Conservation (phyloP, 176 grass and related monocot genomes). For the Zea mays region Zm-B73-REFERENCE-NAM-5.0 NC_050101.1:59484001-59484500, state of each 20-base stretch:
- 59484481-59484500: conserved; percentile 69
- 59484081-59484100: conserved; percentile 26
- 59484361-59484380: conserved; percentile 37
- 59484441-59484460: conserved; percentile 58
- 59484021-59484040: conserved; percentile 37
- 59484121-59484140: conserved; percentile 38
- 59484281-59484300: conserved; percentile 56
- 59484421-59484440: conserved; percentile 43
- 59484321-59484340: conserved; percentile 10
- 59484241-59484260: conserved; percentile 57
- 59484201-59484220: conserved; percentile 56
- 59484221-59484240: conserved; percentile 66
- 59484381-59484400: conserved; percentile 39
- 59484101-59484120: conserved; percentile 32
- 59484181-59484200: conserved; percentile 43
- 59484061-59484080: conserved; percentile 35
- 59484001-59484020: conserved; percentile 36
- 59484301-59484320: conserved; percentile 51
- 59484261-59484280: conserved; percentile 34
- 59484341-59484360: conserved; percentile 21
- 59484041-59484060: conserved; percentile 37
- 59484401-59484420: conserved; percentile 45
- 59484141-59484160: conserved; percentile 44
- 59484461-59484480: conserved; percentile 57
- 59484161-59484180: conserved; percentile 36